A percentile compares a stretch with the other conserved stretches of the same genome.
phyloP scores from a whole-genome alignment of 345 rosid species.

The Turnera subulata region DNA sequence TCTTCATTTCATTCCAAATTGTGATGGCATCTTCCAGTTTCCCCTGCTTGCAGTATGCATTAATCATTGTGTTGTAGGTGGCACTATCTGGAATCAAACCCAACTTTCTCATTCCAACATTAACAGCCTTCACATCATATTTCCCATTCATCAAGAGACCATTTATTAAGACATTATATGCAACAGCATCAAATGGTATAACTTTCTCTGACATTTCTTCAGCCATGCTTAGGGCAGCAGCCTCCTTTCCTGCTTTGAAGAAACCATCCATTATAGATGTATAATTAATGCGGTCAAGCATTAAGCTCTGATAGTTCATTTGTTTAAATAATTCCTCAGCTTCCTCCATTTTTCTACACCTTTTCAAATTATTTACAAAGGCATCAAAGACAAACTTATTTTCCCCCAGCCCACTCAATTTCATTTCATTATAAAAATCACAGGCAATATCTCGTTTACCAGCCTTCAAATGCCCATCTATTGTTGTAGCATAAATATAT shows the following conservation, averaged over 20 bases:
- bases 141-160: conserved; percentile 63
- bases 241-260: conserved; percentile 69
- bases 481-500: conserved; percentile 49
- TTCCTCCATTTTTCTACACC: conserved; percentile 52
- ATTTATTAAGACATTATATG: conserved; percentile 69
- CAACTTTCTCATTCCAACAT: conserved; percentile 55
- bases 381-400: conserved; percentile 59
- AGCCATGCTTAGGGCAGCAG: conserved; percentile 58
- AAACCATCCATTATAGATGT: conserved; percentile 87
- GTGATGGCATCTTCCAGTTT: conserved; percentile 44
- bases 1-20: conserved; percentile 73
- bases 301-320: conserved; percentile 52
- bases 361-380: conserved; percentile 60
- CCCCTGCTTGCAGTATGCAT: conserved; percentile 54
- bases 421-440: conserved; percentile 65
- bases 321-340: conserved; percentile 43
- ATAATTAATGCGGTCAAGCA: conserved; percentile 66
- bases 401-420: conserved; percentile 48
- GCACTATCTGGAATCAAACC: conserved; percentile 66
- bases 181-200: conserved; percentile 64
- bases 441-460: conserved; percentile 50
- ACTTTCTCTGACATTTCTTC: conserved; percentile 65
- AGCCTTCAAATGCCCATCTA: conserved; percentile 72
- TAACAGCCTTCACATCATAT: conserved; percentile 45
- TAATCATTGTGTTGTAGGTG: conserved; percentile 74